phyloP scores from a whole-genome alignment of 2,329 filamentous ascomycete species.

The Penicillium polonicum region DNA sequence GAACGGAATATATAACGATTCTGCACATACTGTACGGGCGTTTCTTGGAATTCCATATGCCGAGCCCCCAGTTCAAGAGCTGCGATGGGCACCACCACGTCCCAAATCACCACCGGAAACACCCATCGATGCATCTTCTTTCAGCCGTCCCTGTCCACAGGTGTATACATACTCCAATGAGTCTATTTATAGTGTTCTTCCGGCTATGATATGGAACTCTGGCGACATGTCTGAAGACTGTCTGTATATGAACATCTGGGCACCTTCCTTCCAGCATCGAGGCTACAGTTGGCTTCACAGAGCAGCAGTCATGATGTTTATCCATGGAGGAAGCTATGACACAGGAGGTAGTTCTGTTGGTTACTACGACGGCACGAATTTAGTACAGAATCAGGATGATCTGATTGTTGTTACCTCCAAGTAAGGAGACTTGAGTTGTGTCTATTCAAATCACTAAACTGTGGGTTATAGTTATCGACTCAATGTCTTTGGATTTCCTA shows the following conservation, averaged over 20 bases:
- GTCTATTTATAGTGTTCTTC: conserved; percentile 18
- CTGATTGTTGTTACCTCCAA: conserved; percentile 21
- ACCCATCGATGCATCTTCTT: conserved; percentile 24
- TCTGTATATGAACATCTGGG: conserved; percentile 21
- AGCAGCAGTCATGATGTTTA: conserved; percentile 20
- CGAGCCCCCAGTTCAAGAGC: conserved; percentile 43
- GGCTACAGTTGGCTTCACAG: background rate
- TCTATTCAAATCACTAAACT: background rate
- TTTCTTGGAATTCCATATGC: conserved; percentile 51
- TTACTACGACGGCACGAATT: conserved; percentile 16
- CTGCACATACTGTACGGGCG: conserved; percentile 14
- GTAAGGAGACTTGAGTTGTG: background rate
- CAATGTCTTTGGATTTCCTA: conserved; percentile 22
- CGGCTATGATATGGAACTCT: conserved; percentile 14
- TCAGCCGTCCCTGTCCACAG: conserved; percentile 10
- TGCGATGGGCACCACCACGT: conserved; percentile 42
- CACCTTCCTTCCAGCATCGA: conserved; percentile 7
- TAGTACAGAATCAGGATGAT: conserved; percentile 17
- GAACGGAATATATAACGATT: conserved; percentile 19
- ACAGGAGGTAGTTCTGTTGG: conserved; percentile 12
- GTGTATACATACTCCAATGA: conserved; percentile 10
- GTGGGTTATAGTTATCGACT: conserved; percentile 18
- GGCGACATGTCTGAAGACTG: conserved; percentile 21
- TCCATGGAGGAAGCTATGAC: conserved; percentile 19
- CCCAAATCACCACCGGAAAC: conserved; percentile 28